phyloP scores from a whole-genome alignment of 2,329 filamentous ascomycete species.

The Arthrinium phaeospermum region DNA sequence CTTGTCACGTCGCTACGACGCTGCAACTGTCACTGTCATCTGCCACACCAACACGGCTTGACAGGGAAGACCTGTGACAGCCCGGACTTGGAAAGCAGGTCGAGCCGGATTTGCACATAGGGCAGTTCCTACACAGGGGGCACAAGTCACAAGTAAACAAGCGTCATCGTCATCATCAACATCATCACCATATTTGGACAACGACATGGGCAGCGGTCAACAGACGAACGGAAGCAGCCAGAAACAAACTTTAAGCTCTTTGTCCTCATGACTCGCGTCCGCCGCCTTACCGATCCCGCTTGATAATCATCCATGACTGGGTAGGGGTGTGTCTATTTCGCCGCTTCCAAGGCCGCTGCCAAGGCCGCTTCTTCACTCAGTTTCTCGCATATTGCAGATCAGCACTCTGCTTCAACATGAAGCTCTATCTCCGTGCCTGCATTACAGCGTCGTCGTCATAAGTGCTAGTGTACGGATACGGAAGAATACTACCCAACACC shows the following conservation, averaged over 20 bases:
- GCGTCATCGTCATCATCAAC: background rate
- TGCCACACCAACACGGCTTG: background rate
- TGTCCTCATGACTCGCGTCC: background rate
- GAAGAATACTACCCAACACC: background rate
- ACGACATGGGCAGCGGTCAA: background rate
- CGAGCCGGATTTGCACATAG: background rate
- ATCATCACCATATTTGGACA: background rate
- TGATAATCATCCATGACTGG: background rate
- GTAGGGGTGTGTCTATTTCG: background rate
- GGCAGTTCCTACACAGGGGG: too few relatives aligned
- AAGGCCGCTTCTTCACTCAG: too few relatives aligned
- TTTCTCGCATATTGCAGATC: too few relatives aligned
- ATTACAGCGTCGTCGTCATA: background rate
- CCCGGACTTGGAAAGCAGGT: background rate
- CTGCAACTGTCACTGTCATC: background rate
- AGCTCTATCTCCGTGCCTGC: background rate
- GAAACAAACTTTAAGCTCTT: slow-evolving; percentile 9
- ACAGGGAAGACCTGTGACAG: background rate
- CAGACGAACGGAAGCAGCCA: background rate
- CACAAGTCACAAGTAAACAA: background rate
- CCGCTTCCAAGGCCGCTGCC: background rate
- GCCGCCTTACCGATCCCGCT: background rate
- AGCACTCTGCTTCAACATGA: too few relatives aligned
- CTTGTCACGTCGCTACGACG: background rate
- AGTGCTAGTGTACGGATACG: background rate